phyloP scores from a whole-genome alignment of 106 monocot genomes.

The Dendrobium officinale region DNA sequence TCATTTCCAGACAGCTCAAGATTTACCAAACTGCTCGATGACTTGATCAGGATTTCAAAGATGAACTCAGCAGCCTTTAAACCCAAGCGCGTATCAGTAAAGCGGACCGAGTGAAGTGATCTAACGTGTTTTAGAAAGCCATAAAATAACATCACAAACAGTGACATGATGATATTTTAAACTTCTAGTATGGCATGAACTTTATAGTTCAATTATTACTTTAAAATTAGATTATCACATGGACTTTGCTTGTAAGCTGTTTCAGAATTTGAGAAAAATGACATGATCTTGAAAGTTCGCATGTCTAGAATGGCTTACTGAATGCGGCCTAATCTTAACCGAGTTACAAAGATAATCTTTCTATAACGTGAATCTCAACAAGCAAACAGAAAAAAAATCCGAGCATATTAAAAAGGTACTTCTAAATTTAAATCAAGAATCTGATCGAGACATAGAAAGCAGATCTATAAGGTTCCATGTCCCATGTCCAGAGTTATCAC shows the following conservation, averaged over 20 bases:
- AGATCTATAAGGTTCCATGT: not conserved
- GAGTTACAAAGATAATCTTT: too few relatives aligned
- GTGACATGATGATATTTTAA: not conserved
- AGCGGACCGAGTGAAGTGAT: slow-evolving; percentile 32
- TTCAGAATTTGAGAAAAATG: not conserved
- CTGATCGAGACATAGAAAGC: not conserved
- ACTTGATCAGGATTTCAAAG: slow-evolving; percentile 37
- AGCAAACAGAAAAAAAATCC: not conserved
- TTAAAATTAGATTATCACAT: not conserved
- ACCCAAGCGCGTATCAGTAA: slow-evolving; percentile 46
- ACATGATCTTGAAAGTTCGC: not conserved
- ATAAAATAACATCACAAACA: slow-evolving; percentile 2
- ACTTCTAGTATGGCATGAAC: not conserved
- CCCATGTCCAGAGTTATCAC: not conserved
- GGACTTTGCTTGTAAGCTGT: not conserved
- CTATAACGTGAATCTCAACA: too few relatives aligned
- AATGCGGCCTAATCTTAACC: too few relatives aligned
- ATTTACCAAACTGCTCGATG: slow-evolving; percentile 33
- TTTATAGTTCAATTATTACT: slow-evolving; percentile 1
- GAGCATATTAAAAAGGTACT: not conserved
- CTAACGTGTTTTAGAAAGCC: slow-evolving; percentile 17
- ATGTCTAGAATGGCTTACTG: too few relatives aligned
- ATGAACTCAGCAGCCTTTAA: slow-evolving; percentile 40
- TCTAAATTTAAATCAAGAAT: not conserved
- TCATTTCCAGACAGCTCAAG: slow-evolving; percentile 72